Percentiles rank a stretch among this genome's conserved stretches.
Evolutionary conservation across 352 stramenopile genomes (phyloP).

Genomic region (Phytophthora pseudosyringae): DNA sequence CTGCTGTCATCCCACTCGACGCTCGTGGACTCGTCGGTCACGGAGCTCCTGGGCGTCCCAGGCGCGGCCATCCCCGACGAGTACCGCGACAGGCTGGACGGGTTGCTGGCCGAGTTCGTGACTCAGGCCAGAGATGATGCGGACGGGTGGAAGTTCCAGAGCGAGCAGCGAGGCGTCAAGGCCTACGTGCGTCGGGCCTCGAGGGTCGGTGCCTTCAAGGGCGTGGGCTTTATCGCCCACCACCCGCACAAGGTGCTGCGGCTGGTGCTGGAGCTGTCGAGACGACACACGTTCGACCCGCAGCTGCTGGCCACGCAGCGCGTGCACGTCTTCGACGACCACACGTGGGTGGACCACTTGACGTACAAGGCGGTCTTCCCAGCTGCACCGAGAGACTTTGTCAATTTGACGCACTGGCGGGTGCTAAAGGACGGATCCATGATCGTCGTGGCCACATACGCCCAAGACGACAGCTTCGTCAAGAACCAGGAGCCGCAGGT

Average conservation of each 20-base stretch:
- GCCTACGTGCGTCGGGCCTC: constrained; percentile 57
- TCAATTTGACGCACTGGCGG: constrained; percentile 79
- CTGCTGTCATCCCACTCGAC: constrained; percentile 39
- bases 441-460: constrained; percentile 53
- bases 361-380: constrained; percentile 77
- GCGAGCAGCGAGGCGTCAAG: constrained; percentile 63
- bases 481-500: constrained; percentile 51
- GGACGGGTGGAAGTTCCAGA: constrained; percentile 67
- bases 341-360: constrained; percentile 79
- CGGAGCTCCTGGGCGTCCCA: constrained; percentile 43
- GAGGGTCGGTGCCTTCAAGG: constrained; percentile 57
- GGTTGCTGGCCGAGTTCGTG: constrained; percentile 69
- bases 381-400: constrained; percentile 54
- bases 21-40: constrained; percentile 32
- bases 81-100: constrained; percentile 50
- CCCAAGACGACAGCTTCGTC: constrained; percentile 49
- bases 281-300: constrained; percentile 56
- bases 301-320: constrained; percentile 59
- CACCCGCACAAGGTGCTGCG: constrained; percentile 62
- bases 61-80: constrained; percentile 43
- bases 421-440: constrained; percentile 67
- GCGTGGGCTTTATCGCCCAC: constrained; percentile 61
- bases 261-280: constrained; percentile 59
- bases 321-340: constrained; percentile 64
- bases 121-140: constrained; percentile 53